A percentile compares a stretch with the other conserved stretches of the same genome.
These are phyloP conservation scores for Eutrema japonicum DNA, from an alignment of 345 rosid species.

Conservation along the genomic window DNA sequence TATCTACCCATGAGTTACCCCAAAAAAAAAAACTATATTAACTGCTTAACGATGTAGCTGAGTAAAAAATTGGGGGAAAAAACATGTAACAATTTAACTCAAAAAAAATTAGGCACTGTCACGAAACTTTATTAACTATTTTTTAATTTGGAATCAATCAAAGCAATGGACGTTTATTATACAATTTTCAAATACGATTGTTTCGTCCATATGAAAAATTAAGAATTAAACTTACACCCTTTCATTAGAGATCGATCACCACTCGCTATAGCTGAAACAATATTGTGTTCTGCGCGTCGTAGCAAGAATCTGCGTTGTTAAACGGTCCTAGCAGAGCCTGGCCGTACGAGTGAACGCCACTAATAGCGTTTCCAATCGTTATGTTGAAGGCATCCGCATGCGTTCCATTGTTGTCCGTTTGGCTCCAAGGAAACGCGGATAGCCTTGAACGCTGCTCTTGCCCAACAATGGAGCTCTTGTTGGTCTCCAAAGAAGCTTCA, in stretches of 20 bases:
- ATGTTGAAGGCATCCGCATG: conserved; percentile 33
- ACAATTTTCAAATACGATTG: conserved; percentile 36
- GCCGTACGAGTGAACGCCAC: conserved; percentile 32
- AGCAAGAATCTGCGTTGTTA: conserved; percentile 41
- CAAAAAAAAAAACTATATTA: no score
- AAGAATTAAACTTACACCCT: conserved; percentile 32
- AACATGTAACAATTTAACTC: no score
- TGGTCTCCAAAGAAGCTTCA: conserved; percentile 52
- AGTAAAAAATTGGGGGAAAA: no score
- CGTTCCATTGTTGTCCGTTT: conserved; percentile 33
- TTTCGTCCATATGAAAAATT: conserved; percentile 36
- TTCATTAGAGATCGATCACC: conserved; percentile 25
- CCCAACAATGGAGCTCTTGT: conserved; percentile 46
- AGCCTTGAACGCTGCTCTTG: conserved; percentile 40
- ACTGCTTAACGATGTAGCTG: no score
- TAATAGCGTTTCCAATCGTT: conserved; percentile 41
- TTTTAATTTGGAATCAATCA: not conserved
- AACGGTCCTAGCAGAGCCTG: conserved; percentile 31
- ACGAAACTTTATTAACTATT: no score
- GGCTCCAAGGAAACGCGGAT: conserved; percentile 38
- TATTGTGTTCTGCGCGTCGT: conserved; percentile 32
- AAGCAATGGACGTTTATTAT: conserved; percentile 39
- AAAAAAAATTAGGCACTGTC: no score
- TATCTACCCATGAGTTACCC: no score
- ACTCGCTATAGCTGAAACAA: conserved; percentile 38